These are phyloP conservation scores for Eucalyptus sp. DNA, from an alignment of 345 rosid species.

Conservation along the genomic window DNA sequence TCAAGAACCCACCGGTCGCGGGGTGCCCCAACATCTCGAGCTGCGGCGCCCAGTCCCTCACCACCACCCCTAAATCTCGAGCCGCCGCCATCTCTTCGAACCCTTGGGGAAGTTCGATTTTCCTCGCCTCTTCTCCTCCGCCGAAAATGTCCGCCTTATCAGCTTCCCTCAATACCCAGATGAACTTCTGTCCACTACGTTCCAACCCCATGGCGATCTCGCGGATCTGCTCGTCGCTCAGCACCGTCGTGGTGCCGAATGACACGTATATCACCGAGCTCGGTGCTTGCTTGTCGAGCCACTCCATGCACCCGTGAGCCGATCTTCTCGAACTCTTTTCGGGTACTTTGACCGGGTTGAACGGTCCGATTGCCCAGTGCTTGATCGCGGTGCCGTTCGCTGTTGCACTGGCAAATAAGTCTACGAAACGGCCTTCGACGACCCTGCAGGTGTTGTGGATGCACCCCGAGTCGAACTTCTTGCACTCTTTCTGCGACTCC, in stretches of 20 bases:
- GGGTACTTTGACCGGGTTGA: neutral
- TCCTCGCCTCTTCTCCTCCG: slow-evolving; percentile 1
- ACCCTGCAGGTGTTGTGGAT: neutral
- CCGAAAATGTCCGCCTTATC: slow-evolving; percentile 38
- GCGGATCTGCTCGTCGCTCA: slow-evolving; percentile 4
- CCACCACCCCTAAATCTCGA: slow-evolving; percentile 20
- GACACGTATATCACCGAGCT: slow-evolving; percentile 9
- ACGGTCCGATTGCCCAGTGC: slow-evolving; percentile 8
- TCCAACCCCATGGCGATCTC: slow-evolving; percentile 3
- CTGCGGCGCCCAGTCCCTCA: slow-evolving; percentile 60
- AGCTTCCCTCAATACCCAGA: slow-evolving; percentile 55
- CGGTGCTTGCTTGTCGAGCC: slow-evolving; percentile 7
- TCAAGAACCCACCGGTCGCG: slow-evolving; percentile 40
- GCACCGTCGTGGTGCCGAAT: slow-evolving; percentile 4
- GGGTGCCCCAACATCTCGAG: slow-evolving; percentile 40
- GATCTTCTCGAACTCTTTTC: neutral
- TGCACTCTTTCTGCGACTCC: neutral
- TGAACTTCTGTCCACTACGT: slow-evolving; percentile 35
- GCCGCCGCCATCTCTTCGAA: slow-evolving; percentile 19
- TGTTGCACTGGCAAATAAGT: neutral
- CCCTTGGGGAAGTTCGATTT: slow-evolving; percentile 18
- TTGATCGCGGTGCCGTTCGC: neutral
- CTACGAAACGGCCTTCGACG: neutral
- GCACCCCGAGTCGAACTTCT: neutral
- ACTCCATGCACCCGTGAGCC: neutral